These are phyloP conservation scores for Trypanosoma grayi DNA, from an alignment of 208 protist genomes.

Conservation along the genomic window DNA sequence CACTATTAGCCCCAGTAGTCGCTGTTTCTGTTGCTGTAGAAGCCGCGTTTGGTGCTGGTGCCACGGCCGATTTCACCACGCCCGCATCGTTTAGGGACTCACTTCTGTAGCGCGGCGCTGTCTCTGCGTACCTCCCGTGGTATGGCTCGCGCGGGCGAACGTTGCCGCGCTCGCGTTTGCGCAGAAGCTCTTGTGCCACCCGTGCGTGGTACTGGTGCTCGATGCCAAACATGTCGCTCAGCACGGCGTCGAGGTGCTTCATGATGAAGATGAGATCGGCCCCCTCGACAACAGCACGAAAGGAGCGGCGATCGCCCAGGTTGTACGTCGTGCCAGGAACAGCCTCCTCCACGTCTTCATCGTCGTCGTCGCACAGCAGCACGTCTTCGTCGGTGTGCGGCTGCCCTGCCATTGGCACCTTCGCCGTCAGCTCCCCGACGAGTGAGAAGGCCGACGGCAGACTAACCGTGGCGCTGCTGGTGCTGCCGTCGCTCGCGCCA, in stretches of 20 bases:
- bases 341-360: conserved; percentile 10
- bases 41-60: conserved; percentile 3
- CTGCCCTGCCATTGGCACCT: conserved; percentile 1
- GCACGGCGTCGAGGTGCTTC: conserved; percentile 66
- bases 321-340: conserved; percentile 35
- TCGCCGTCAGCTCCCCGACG: conserved; percentile 35
- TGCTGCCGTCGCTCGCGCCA: neutral
- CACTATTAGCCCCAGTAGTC: too few relatives aligned
- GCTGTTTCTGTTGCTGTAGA: conserved; percentile 15
- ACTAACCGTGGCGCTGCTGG: neutral
- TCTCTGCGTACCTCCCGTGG: neutral
- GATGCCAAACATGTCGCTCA: conserved; percentile 74
- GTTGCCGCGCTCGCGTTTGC: neutral
- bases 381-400: neutral
- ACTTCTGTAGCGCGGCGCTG: conserved; percentile 17
- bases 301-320: conserved; percentile 39
- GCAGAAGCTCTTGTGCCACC: conserved; percentile 25
- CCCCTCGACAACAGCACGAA: conserved; percentile 44
- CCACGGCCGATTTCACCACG: neutral
- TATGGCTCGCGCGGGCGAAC: neutral
- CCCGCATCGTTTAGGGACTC: conserved; percentile 1
- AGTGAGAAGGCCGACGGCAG: conserved; percentile 32
- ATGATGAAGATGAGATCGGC: conserved; percentile 67
- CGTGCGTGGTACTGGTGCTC: conserved; percentile 54
- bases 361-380: conserved; percentile 17